A percentile compares a stretch with the other conserved stretches of the same genome.
These are phyloP conservation scores for Lotus japonicus DNA, from an alignment of 306 rosid species.

Conservation along the genomic window DNA sequence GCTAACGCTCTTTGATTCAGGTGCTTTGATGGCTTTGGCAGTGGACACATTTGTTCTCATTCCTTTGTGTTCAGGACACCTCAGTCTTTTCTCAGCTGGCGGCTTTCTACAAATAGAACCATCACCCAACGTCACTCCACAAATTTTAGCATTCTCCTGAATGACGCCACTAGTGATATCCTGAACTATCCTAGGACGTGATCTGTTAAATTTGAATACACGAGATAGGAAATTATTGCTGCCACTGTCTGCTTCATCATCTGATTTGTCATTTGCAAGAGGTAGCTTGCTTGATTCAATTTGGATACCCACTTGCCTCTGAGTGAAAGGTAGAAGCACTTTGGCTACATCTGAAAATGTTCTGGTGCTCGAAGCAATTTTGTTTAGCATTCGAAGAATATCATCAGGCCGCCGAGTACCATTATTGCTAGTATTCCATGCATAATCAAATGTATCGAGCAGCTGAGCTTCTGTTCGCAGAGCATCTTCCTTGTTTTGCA, in stretches of 20 bases:
- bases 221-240: constrained; percentile 39
- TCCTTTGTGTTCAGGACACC: constrained; percentile 82
- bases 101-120: constrained; percentile 52
- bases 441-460: constrained; percentile 74
- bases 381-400: constrained; percentile 45
- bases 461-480: constrained; percentile 52
- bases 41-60: constrained; percentile 37
- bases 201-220: constrained; percentile 58
- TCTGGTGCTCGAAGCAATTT: constrained; percentile 34
- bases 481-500: constrained; percentile 62
- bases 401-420: constrained; percentile 58
- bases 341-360: constrained; percentile 31
- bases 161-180: constrained; percentile 11
- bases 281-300: constrained; percentile 45
- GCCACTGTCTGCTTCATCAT: constrained; percentile 30
- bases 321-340: constrained; percentile 52
- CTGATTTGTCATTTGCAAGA: constrained; percentile 25
- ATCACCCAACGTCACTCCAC: constrained; percentile 51
- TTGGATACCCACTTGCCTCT: constrained; percentile 55
- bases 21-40: not conserved
- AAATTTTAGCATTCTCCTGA: constrained; percentile 32
- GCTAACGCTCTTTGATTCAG: constrained; percentile 3
- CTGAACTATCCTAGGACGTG: constrained; percentile 47
- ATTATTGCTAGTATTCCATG: constrained; percentile 65
- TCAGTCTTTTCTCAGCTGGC: constrained; percentile 61